phyloP scores from a whole-genome alignment of 805 yeast species.

The Kodamaea nitidulidarum region DNA sequence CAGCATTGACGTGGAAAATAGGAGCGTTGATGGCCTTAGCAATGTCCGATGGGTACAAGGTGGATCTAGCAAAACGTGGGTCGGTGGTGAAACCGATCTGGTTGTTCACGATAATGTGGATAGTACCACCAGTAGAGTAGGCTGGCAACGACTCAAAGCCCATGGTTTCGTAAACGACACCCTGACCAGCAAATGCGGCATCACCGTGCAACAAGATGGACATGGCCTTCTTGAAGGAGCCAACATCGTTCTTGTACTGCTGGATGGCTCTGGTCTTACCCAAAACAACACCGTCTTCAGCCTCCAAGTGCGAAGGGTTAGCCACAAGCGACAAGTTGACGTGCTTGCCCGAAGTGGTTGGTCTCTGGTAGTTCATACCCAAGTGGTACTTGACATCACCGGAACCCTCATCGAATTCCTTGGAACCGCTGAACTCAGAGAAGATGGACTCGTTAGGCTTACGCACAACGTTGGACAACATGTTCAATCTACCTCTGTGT shows the following conservation, averaged over 20 bases:
- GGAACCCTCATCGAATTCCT: conserved; percentile 89
- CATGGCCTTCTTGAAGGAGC: conserved; percentile 80
- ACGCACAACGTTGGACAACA: conserved; percentile 96
- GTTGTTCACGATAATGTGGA: conserved; percentile 93
- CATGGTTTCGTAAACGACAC: conserved; percentile 98
- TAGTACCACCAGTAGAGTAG: conserved; percentile 96
- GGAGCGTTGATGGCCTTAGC: conserved; percentile 97
- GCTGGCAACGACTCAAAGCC: conserved; percentile 91
- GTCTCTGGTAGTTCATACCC: conserved; percentile 99
- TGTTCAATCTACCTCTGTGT: conserved; percentile 97
- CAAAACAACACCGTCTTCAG: conserved; percentile 97
- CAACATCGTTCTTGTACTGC: conserved; percentile 84
- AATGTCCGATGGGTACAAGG: conserved; percentile 96
- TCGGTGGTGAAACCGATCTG: conserved; percentile 99
- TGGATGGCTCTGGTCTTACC: conserved; percentile 97
- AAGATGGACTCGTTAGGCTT: conserved; percentile 98
- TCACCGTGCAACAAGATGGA: conserved; percentile 96
- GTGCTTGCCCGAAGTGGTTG: conserved; percentile 96
- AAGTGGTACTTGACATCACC: conserved; percentile 99
- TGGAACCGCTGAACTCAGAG: conserved; percentile 91
- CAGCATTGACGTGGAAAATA: conserved; percentile 98
- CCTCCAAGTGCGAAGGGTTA: conserved; percentile 98
- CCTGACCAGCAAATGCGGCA: conserved; percentile 98
- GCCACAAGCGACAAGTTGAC: conserved; percentile 96
- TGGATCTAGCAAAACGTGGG: conserved; percentile 95